Evolutionary conservation across 164 flowering plant genomes (phyloP).

Genomic region (Dillenia turbinata): DNA sequence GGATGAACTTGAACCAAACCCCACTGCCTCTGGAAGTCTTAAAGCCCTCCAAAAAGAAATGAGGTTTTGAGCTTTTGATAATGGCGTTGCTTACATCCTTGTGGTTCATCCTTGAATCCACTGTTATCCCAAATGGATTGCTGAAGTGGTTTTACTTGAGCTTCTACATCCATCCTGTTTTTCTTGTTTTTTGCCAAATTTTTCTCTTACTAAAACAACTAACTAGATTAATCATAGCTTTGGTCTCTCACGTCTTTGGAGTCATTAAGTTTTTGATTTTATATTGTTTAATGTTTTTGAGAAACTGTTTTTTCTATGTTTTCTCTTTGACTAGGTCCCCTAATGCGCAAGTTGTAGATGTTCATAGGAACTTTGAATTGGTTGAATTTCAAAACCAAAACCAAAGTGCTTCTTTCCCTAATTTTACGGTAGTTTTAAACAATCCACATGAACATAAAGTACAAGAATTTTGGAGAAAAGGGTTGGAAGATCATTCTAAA

Average conservation of each 20-base stretch:
- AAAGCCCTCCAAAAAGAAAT: neutral
- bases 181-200: constrained; percentile 37
- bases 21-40: neutral
- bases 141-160: constrained; percentile 44
- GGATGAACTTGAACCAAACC: neutral
- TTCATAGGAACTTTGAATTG: constrained; percentile 7
- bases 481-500: neutral
- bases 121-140: constrained; percentile 39
- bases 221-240: constrained; percentile 7
- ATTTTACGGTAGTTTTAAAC: constrained; percentile 1
- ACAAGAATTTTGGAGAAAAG: constrained; percentile 4
- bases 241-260: constrained; percentile 8
- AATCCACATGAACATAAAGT: neutral
- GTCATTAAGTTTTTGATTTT: constrained; percentile 3
- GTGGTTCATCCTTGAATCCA: constrained; percentile 40
- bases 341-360: constrained; percentile 8
- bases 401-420: constrained; percentile 6
- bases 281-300: constrained; percentile 8
- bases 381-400: neutral
- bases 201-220: constrained; percentile 31
- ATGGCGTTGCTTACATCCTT: constrained; percentile 31
- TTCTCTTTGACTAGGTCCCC: neutral
- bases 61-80: constrained; percentile 8
- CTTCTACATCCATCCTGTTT: constrained; percentile 43
- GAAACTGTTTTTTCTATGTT: neutral